Conservation (phyloP, 805 yeast species). For the Yamadazyma kitorensis region DNA sequence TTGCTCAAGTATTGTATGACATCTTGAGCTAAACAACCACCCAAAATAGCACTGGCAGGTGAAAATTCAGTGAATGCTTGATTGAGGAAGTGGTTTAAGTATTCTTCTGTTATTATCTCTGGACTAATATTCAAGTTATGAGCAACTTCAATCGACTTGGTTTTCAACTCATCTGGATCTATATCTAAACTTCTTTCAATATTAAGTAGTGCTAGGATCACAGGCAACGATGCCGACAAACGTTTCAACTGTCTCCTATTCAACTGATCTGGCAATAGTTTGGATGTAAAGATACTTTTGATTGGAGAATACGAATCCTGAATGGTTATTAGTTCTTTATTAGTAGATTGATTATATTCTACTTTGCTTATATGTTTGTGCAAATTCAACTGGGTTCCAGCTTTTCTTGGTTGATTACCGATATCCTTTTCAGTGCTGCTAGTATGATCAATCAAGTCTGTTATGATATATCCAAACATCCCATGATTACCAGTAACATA, state of each 20-base stretch:
- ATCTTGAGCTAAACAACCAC: conserved; percentile 90
- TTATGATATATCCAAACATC: conserved; percentile 75
- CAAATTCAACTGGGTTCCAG: conserved; percentile 51
- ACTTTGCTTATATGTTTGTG: conserved; percentile 33
- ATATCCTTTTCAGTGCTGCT: conserved; percentile 52
- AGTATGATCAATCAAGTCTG: conserved; percentile 68
- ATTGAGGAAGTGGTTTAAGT: conserved; percentile 37
- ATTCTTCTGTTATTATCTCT: conserved; percentile 39
- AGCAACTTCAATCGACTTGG: conserved; percentile 28
- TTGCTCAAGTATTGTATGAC: conserved; percentile 77
- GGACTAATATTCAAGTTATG: conserved; percentile 37
- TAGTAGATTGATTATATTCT: conserved; percentile 29
- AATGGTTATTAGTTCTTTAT: conserved; percentile 42
- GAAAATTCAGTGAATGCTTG: conserved; percentile 67
- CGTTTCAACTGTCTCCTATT: conserved; percentile 45
- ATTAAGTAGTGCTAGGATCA: conserved; percentile 58
- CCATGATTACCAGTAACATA: conserved; percentile 74
- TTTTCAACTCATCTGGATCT: conserved; percentile 27
- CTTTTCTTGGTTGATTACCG: conserved; percentile 39
- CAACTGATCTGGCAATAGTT: conserved; percentile 40
- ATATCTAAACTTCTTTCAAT: conserved; percentile 21
- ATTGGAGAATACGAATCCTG: conserved; percentile 38
- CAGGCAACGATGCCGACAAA: conserved; percentile 57
- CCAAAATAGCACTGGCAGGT: conserved; percentile 83
- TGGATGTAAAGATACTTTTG: conserved; percentile 28